These are phyloP conservation scores for Hamamelis virginiana DNA, from an alignment of 164 flowering plant species.

Conservation along the genomic window DNA sequence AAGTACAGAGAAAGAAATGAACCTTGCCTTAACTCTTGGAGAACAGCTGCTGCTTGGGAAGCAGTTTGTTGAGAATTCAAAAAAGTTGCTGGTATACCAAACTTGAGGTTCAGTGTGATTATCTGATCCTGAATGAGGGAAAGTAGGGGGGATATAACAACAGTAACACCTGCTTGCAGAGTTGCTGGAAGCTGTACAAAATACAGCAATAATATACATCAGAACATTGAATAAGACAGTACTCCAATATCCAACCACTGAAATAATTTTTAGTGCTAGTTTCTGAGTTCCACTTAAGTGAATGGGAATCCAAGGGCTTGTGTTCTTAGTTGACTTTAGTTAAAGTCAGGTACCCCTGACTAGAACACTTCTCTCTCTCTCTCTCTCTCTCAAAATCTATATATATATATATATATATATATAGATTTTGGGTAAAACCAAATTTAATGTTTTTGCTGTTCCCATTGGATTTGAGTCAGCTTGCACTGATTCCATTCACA, in stretches of 20 bases:
- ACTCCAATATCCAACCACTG: background rate
- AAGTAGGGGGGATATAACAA: slow-evolving; percentile 84
- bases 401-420: too few relatives aligned
- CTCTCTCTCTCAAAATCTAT: too few relatives aligned
- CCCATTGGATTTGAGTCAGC: background rate
- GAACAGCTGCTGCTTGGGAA: slow-evolving; percentile 71
- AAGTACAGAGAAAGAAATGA: slow-evolving; percentile 7
- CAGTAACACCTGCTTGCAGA: slow-evolving; percentile 76
- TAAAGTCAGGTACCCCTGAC: too few relatives aligned
- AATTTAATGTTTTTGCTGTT: too few relatives aligned
- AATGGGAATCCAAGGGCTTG: too few relatives aligned
- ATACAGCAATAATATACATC: slow-evolving; percentile 2
- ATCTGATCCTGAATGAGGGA: slow-evolving; percentile 98
- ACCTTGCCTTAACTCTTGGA: slow-evolving; percentile 79
- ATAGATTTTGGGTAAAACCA: too few relatives aligned
- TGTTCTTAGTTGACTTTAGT: too few relatives aligned
- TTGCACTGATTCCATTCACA: too few relatives aligned
- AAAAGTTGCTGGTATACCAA: slow-evolving; percentile 89
- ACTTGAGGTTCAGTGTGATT: slow-evolving; percentile 74
- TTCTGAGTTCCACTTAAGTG: background rate
- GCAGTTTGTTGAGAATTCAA: slow-evolving; percentile 88
- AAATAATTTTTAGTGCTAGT: background rate
- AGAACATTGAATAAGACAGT: background rate
- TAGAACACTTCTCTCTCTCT: too few relatives aligned
- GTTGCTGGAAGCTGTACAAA: slow-evolving; percentile 91